Evolutionary conservation across 2,329 filamentous ascomycete genomes (phyloP), one percentile per base, ranked within the genome.

Genomic region (Gaeumannomyces tritici): DNA sequence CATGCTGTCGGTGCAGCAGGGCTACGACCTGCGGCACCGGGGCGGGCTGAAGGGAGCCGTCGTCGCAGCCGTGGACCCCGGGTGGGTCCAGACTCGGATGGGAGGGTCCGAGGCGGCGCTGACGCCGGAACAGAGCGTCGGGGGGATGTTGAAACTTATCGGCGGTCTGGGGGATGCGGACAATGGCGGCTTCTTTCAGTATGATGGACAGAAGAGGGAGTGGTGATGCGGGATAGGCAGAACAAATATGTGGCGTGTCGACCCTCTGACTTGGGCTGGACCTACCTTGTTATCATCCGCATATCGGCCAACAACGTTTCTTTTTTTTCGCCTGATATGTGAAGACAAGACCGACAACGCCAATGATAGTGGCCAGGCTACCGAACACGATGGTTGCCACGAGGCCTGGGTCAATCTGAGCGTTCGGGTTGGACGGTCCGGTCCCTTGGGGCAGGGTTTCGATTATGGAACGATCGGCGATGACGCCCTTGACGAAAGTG

Each of bases 91-190:
- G 66, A 74, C 73, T 31, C 63, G 66, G 29, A 67, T 74, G 69
- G 73, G 73, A 0, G 72, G 73, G 0, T 63, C 67, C 0, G 67
- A 61, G 0, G 73, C 72, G 0, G 55, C 62, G 15, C 59, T 74
- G 13, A 69, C 71, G 63, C 63, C 69, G 26, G 62, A 65, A 12
- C 66, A 69, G n/a, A 72, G 72, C 26, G 64, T 73, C 5, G 63
- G 65, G 0, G 68, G 67, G 2, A 97, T 95, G 9, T 75, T 99
- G 66, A 85, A 86, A 71, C 87, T 97, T 74, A 76, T 99, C 58
- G 86, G 85, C 64, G 81, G 85, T 13, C 77, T 86, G 15, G 90
- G 95, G 70, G 80, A 83, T 15, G 75, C 78, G 54, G 70, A 73
- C 58, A 73, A 67, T 24, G 67, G 62, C 1, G 60, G 61, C 18